Base-by-base conservation (phyloP, 768 basidiomycete genomes). In the Gymnopilus junonius region DNA sequence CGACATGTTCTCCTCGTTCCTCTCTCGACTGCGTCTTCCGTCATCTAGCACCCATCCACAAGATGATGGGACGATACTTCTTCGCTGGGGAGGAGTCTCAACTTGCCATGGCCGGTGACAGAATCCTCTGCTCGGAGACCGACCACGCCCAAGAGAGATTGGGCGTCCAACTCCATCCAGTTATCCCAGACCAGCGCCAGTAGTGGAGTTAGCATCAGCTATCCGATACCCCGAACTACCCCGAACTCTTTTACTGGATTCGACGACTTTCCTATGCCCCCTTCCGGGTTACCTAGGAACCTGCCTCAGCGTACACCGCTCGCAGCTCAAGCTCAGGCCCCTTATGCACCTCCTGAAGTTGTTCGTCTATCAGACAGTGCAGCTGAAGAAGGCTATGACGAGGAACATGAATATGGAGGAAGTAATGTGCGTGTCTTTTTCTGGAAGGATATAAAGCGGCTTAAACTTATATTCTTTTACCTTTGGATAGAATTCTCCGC, bases 211-310 rank as follows among this genome's bases (percentile, higher is more conserved):
- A 65, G 65, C 45, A 79, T 76, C 57, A 79, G 78, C 59, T 57
- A 73, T 35, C 77, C 78, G 35, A 77, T 79, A 50, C 76, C 74
- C 2, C 71, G 75, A 12, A 70, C 71, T 4, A 68, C 74, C 1
- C 68, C 77, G 5, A 72, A 69, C 56, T 75, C 77, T 1, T 67
- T 79, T n/a, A 76, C 77, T 1, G 78, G 77, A 1, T 72, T 75
- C 39, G 65, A 72, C 29, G 56, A 55, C 40, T 63, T 63, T n/a
- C 58, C 63, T 3, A 58, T 58, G 48, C 63, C 63, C 15, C 63
- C 63, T 3, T 46, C 63, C 27, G 63, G 63, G 23, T 32, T 46
- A 59, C 60, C 64, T 6, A 55, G 55, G 21, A 62, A 58, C 34
- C 29, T 65, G 10, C 55, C 25, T 50, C 32, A 58, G 12, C 34